phyloP scores from a whole-genome alignment of 805 yeast species.

The Ogataea kodamae region DNA sequence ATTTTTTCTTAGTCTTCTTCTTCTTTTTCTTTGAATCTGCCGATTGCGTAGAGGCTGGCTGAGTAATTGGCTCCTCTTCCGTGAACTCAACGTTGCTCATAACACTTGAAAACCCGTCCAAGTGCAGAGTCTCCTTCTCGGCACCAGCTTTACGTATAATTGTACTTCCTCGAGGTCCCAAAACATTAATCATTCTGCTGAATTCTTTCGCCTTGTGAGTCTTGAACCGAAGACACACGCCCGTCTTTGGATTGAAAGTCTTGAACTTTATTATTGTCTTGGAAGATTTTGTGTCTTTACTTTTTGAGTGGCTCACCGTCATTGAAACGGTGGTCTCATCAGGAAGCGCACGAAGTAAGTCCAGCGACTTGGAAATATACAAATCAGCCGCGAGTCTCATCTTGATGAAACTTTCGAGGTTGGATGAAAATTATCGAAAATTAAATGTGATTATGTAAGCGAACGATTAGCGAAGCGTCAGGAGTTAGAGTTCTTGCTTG shows the following conservation, averaged over 20 bases:
- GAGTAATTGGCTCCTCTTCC: constrained; percentile 10
- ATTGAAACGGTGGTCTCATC: constrained; percentile 29
- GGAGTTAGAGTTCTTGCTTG: constrained; percentile 3
- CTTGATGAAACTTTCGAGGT: constrained; percentile 3
- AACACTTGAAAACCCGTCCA: constrained; percentile 27
- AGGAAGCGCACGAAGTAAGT: constrained; percentile 30
- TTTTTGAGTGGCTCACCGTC: constrained; percentile 33
- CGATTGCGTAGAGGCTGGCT: constrained; percentile 3
- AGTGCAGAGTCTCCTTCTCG: constrained; percentile 18
- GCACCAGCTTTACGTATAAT: constrained; percentile 25
- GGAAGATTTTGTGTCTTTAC: constrained; percentile 16
- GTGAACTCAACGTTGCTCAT: constrained; percentile 22
- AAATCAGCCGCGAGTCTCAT: constrained; percentile 32
- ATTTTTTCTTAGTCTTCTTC: constrained; percentile 25
- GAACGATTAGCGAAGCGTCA: not conserved
- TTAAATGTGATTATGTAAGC: constrained; percentile 3
- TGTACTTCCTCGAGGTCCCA: constrained; percentile 62
- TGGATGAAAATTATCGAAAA: too few species aligned
- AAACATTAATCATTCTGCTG: constrained; percentile 63
- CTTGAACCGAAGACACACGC: constrained; percentile 54
- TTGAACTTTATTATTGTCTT: constrained; percentile 46
- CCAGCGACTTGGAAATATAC: constrained; percentile 29
- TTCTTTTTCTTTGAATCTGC: constrained; percentile 20
- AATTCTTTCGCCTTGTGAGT: constrained; percentile 70
- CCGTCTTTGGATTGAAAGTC: constrained; percentile 61